Evolutionary conservation across 2,329 filamentous ascomycete species (phyloP).

Genomic region (Nothophaeocryptopus gaeumannii): DNA sequence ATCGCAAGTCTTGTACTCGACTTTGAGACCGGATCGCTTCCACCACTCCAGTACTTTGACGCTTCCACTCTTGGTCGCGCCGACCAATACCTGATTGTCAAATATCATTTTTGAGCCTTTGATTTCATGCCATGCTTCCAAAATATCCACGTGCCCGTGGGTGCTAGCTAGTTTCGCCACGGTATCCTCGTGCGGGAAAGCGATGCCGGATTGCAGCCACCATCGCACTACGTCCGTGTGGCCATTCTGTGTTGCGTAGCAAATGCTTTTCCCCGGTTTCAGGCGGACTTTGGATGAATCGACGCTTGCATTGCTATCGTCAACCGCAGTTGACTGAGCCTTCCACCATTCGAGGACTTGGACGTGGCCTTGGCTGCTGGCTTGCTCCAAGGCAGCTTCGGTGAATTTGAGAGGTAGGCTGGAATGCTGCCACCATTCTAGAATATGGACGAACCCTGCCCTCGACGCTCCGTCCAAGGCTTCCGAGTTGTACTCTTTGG

Average conservation of each 20-base stretch:
- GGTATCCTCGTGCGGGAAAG: slow-evolving; percentile 74
- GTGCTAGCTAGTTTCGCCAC: slow-evolving; percentile 81
- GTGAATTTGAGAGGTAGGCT: slow-evolving; percentile 80
- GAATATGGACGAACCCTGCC: slow-evolving; percentile 76
- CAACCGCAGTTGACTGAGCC: slow-evolving; percentile 44
- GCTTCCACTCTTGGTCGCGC: slow-evolving; percentile 83
- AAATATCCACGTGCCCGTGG: slow-evolving; percentile 77
- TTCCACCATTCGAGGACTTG: slow-evolving; percentile 93
- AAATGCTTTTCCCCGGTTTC: slow-evolving; percentile 79
- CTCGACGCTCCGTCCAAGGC: slow-evolving; percentile 84
- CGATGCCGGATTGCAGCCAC: slow-evolving; percentile 82
- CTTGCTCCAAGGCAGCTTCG: slow-evolving; percentile 81
- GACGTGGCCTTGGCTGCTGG: slow-evolving; percentile 80
- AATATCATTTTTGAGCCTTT: slow-evolving; percentile 77
- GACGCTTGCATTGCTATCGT: slow-evolving; percentile 27
- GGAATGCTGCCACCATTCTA: slow-evolving; percentile 89
- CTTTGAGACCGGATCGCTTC: slow-evolving; percentile 70
- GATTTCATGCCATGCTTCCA: slow-evolving; percentile 76
- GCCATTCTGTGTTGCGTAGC: slow-evolving; percentile 80
- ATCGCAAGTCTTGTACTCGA: slow-evolving; percentile 92
- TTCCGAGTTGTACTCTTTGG: slow-evolving; percentile 81
- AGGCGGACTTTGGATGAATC: slow-evolving; percentile 51
- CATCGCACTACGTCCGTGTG: slow-evolving; percentile 74
- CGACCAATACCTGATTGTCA: slow-evolving; percentile 78
- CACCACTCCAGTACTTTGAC: slow-evolving; percentile 89